Conservation (phyloP, 2,329 filamentous ascomycete genomes). For the Talaromyces piceae region DNA sequence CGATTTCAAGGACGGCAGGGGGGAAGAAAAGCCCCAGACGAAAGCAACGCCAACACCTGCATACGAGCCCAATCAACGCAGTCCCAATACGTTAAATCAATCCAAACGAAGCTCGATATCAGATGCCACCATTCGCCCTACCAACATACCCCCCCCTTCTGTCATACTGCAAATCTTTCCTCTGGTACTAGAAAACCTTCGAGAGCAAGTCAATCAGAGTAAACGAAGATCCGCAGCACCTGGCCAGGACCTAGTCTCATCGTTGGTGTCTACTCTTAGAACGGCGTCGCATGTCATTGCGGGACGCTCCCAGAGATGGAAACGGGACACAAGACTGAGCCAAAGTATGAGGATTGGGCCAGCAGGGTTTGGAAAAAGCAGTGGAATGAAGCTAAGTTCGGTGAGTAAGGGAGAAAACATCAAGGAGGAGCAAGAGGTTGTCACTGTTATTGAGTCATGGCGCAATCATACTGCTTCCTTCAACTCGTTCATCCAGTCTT, state of each 20-base stretch:
- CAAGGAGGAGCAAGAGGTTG: constrained; percentile 76
- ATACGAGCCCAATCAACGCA: neutral
- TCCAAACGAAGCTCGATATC: constrained; percentile 2
- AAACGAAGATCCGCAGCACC: constrained; percentile 48
- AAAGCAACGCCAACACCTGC: neutral
- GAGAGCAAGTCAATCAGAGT: constrained; percentile 58
- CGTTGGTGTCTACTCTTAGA: constrained; percentile 25
- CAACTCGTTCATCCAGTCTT: constrained; percentile 50
- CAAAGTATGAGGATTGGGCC: constrained; percentile 81
- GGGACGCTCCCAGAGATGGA: constrained; percentile 81
- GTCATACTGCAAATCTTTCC: constrained; percentile 73
- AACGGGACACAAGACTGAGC: constrained; percentile 73
- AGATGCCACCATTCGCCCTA: constrained; percentile 51
- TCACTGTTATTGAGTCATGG: constrained; percentile 70
- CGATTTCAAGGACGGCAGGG: constrained; percentile 37
- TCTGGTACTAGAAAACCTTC: constrained; percentile 59
- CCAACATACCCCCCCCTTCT: constrained; percentile 82
- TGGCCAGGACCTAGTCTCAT: constrained; percentile 15
- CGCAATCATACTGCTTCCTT: constrained; percentile 67
- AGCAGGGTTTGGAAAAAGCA: constrained; percentile 61
- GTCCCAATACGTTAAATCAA: constrained; percentile 1
- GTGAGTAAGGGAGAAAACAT: constrained; percentile 75
- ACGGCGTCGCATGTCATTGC: constrained; percentile 76
- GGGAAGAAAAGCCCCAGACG: neutral
- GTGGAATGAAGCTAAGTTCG: constrained; percentile 85